Conservation (phyloP, 305 asterid genomes). For the Stenogyne calaminthoides region DNA sequence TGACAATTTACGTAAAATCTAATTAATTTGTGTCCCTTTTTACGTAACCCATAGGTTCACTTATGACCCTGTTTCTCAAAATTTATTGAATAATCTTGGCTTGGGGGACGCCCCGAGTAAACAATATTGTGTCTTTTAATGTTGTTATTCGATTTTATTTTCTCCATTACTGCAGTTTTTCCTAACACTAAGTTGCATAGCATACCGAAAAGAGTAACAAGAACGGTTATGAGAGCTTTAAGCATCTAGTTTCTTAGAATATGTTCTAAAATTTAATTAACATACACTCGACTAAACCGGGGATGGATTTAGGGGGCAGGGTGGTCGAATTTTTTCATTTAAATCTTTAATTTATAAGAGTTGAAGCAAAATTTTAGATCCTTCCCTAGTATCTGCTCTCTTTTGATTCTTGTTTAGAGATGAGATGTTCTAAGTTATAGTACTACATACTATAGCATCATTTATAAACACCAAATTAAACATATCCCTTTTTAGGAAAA, state of each 20-base stretch:
- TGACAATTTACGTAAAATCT: not conserved
- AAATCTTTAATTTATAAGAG: not conserved
- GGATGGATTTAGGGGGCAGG: not conserved
- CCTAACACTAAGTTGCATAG: too few species aligned
- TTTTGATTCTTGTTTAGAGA: not conserved
- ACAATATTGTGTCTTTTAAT: not conserved
- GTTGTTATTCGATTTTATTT: too few species aligned
- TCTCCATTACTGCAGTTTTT: too few species aligned
- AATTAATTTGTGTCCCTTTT: not conserved
- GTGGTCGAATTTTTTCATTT: not conserved
- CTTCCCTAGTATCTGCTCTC: not conserved
- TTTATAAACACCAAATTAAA: not conserved
- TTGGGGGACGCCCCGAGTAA: not conserved
- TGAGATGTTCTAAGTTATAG: not conserved
- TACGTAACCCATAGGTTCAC: too few species aligned
- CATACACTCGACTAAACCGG: not conserved
- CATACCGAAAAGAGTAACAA: too few species aligned
- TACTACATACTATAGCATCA: not conserved
- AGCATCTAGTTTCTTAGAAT: not conserved
- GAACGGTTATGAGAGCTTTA: not conserved
- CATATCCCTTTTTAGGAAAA: constrained; percentile 51
- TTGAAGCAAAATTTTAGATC: not conserved
- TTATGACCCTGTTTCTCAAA: not conserved
- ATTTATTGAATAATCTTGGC: too few species aligned
- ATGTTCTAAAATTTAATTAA: not conserved